These are phyloP conservation scores for Metarhizium anisopliae DNA, from an alignment of 2,329 filamentous ascomycete species.

Conservation along the genomic window DNA sequence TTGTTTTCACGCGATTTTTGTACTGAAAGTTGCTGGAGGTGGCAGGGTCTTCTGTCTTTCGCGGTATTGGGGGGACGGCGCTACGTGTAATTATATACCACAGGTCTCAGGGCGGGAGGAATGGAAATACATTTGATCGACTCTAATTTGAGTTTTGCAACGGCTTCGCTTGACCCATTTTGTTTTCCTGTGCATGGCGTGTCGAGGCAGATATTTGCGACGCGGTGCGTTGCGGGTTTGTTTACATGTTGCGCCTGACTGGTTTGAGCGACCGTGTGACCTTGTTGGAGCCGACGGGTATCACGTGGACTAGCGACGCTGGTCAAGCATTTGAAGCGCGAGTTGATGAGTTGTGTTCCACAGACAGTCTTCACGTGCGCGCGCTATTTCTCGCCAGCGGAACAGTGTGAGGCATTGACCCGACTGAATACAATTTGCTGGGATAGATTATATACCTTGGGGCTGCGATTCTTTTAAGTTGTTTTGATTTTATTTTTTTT, in stretches of 20 bases:
- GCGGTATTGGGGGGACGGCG: background rate
- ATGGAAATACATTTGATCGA: constrained; percentile 5
- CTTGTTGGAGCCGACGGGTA: background rate
- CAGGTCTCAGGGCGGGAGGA: background rate
- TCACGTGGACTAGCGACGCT: background rate
- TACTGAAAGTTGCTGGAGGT: background rate
- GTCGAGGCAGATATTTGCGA: background rate
- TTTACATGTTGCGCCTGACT: background rate
- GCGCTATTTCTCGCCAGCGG: no score
- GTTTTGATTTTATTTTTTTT: no score
- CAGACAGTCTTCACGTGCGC: no score
- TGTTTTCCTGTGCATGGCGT: background rate
- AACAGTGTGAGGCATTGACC: no score
- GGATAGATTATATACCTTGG: no score
- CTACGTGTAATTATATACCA: constrained; percentile 11
- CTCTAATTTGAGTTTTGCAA: background rate
- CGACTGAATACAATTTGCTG: no score
- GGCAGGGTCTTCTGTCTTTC: constrained; percentile 1
- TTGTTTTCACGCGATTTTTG: background rate
- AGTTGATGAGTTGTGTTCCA: no score
- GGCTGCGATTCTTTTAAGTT: no score
- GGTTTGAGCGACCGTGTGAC: background rate
- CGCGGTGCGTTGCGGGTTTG: background rate
- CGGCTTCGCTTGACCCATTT: background rate
- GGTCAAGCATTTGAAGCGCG: no score